These are phyloP conservation scores for Oryza officinalis DNA, from an alignment of 176 grass and related monocot species.

Conservation along the genomic window DNA sequence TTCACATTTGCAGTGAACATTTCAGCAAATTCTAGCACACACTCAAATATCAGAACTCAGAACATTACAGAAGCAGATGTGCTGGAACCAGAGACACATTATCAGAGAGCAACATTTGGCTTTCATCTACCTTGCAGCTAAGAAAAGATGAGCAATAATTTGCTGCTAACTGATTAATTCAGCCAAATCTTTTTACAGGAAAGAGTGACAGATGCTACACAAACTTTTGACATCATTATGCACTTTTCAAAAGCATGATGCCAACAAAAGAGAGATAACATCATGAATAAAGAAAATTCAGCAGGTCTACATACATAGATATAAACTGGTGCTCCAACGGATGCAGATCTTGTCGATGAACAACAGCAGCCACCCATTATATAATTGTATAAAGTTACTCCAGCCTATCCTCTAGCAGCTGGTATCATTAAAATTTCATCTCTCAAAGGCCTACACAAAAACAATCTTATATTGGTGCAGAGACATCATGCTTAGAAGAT, in stretches of 20 bases:
- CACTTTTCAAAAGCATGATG: neutral
- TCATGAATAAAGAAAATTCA: neutral
- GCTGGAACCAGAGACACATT: neutral
- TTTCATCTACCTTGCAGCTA: neutral
- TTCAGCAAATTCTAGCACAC: neutral
- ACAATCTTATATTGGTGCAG: neutral
- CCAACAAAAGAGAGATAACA: neutral
- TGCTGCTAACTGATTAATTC: neutral
- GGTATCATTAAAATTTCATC: constrained; percentile 14
- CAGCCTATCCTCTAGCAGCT: constrained; percentile 35
- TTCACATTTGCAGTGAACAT: neutral
- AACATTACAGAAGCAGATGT: neutral
- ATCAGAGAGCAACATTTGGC: neutral
- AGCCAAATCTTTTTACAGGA: neutral
- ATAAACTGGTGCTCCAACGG: constrained; percentile 50
- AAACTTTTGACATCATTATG: neutral
- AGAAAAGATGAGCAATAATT: too few species aligned
- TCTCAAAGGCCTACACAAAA: constrained; percentile 42
- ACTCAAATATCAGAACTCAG: neutral
- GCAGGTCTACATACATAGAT: constrained; percentile 58
- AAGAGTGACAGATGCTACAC: neutral
- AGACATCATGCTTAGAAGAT: neutral
- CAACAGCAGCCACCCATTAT: constrained; percentile 79
- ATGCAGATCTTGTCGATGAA: constrained; percentile 55
- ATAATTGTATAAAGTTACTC: constrained; percentile 37